phyloP scores from a whole-genome alignment of 768 basidiomycete genomes.

The Panaeolus cyanescens region DNA sequence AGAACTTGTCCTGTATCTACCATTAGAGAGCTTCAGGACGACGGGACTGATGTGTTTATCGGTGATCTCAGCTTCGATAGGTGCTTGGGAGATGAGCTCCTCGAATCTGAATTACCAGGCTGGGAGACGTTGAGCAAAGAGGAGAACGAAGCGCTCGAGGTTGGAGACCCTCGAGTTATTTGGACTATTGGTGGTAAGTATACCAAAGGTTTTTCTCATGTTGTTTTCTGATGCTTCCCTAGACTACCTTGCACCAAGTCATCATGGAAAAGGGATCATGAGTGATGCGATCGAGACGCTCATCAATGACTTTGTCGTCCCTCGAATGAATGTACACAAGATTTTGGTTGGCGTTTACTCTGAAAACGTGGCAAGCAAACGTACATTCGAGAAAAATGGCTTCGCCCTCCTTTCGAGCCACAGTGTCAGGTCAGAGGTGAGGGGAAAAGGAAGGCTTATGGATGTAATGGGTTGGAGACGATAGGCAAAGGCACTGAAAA shows the following conservation, averaged over 20 bases:
- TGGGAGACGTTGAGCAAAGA: constrained; percentile 27
- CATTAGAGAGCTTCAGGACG: constrained; percentile 52
- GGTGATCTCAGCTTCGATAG: constrained; percentile 44
- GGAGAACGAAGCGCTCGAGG: constrained; percentile 39
- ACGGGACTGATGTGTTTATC: constrained; percentile 53
- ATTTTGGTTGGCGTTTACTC: constrained; percentile 45
- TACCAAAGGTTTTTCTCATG: background rate
- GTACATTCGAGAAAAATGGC: constrained; percentile 69
- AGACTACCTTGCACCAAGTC: constrained; percentile 28
- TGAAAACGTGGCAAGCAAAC: constrained; percentile 57
- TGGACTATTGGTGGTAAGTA: constrained; percentile 29
- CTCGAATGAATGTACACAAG: constrained; percentile 55
- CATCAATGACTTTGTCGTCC: constrained; percentile 58
- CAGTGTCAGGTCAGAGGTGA: constrained; percentile 34
- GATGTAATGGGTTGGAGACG: constrained; percentile 36
- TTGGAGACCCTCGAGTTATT: constrained; percentile 54
- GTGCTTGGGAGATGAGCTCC: constrained; percentile 29
- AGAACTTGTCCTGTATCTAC: constrained; percentile 46
- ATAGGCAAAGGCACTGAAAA: background rate
- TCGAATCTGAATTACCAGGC: constrained; percentile 30
- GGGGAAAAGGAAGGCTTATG: constrained; percentile 35
- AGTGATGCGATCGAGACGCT: constrained; percentile 55
- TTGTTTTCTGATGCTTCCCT: background rate
- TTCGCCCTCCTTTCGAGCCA: constrained; percentile 40
- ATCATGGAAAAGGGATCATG: constrained; percentile 54